Base-by-base conservation (phyloP, 371 early-diverging fungal species). In the Mortierella sp. region DNA sequence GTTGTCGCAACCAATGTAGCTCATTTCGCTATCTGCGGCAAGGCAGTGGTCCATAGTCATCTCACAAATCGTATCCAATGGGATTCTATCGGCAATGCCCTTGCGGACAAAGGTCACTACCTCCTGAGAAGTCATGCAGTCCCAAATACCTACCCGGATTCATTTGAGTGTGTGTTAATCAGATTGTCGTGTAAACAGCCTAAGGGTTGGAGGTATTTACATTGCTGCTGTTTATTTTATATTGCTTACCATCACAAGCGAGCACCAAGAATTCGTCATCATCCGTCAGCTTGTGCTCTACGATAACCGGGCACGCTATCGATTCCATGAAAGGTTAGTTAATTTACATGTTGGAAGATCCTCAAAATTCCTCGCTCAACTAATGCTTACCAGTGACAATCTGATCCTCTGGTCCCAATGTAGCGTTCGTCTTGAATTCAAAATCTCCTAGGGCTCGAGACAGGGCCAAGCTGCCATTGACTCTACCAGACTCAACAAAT, bases 371-470 rank as follows among this genome's bases (percentile, higher is more conserved):
- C 19, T 48, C 3, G 16, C n/a, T 19, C 48, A 16, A 48, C 6
- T 48, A 19, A 48, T 48, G 16, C 19, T 48, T 32, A 90, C 90
- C 88, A 48, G 97, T 97, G 28, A 98, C 98, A 19, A 94, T 90
- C 84, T 97, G 98, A 73, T 95, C 84, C 77, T 97, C 96, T 41
- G 97, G 84, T 5, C 92, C 84, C 32, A 97, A 72, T 47, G 88
- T 75, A 1, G 84, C 58, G 78, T 92, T 93, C 69, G 88, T 87
- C 87, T 98, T 98, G 87, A 96, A 98, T 83, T 97, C 98, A 86
- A 96, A 97, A 84, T 98, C 99, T 40, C 99, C 99, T 61, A 98
- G 88, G 0, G 99, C 99, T 53, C 99, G 92, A 52, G 97, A 97
- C 58, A 98, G 88, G 4, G 98, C 99, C 43, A 98, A 88, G 76